Evolutionary conservation across 164 flowering plant species (phyloP).

Genomic region (Nelumbo lutea): DNA sequence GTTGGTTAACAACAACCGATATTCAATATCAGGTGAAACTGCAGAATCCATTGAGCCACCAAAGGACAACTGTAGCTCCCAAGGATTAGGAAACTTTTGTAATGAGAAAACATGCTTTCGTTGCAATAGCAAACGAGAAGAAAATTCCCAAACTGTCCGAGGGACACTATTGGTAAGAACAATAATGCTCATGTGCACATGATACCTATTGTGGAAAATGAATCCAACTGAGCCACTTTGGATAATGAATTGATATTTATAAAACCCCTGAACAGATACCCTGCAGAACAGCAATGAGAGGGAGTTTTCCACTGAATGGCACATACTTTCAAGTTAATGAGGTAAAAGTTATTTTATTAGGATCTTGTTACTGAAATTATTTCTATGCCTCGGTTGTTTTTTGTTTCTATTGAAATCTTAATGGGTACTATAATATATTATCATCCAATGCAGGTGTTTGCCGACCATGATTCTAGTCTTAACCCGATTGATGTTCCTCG

Average conservation of each 20-base stretch:
- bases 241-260: conserved; percentile 6
- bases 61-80: conserved; percentile 41
- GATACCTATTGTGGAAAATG: background rate
- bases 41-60: conserved; percentile 72
- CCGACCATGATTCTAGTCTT: conserved; percentile 86
- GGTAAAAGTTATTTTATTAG: conserved; percentile 35
- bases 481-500: conserved; percentile 83
- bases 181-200: background rate
- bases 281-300: conserved; percentile 87
- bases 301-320: conserved; percentile 93
- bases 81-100: conserved; percentile 43
- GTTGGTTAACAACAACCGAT: background rate
- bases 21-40: conserved; percentile 69
- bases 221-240: background rate
- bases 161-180: conserved; percentile 67
- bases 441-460: conserved; percentile 64
- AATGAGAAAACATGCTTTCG: conserved; percentile 54
- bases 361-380: background rate
- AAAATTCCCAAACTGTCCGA: conserved; percentile 59
- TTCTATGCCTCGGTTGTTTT: background rate
- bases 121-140: conserved; percentile 69
- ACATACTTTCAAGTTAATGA: conserved; percentile 99
- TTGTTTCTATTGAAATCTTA: background rate
- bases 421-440: conserved; percentile 5
- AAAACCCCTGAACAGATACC: conserved; percentile 58